Evolutionary conservation across 345 rosid species (phyloP), one percentile per base, ranked within the genome.

Genomic region (Gossypium raimondii): DNA sequence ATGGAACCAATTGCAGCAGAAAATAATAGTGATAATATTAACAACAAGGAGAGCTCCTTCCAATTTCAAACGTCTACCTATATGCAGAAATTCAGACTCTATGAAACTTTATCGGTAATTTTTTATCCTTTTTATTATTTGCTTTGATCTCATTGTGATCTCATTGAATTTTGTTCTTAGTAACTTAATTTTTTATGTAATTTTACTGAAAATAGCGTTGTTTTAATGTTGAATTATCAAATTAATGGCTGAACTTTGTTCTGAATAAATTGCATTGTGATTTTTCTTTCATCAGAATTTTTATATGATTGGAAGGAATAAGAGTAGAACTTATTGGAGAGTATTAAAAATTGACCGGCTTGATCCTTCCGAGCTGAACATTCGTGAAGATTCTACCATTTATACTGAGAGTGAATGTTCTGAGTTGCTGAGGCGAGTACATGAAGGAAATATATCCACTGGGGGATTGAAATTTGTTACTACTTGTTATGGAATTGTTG

Each of bases 391-490:
- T 82, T 77, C 97, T 20, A 87, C 97, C 61, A 84, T 85, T 0
- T 95, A 95, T 70, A 79, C 92, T 0, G 91, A 91, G 76, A 69
- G 80, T 4, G 89, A 95, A 81, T 91, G 97, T 70, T 86, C 84
- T 43, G 97, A 93, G 71, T 75, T 95, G 77, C 81, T 95, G 50
- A 88, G 87, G 79, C 92, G 97, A 79, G 86, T 95, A 79, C 89
- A 93, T 16, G 98, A 95, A 82, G 99, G 99, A 64, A 95, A 95
- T 85, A 85, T 73, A 76, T 81, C 93, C 9, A 95, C 98, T 0
- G 99, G 99, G 25, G 99, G 99, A 52, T 85, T 95, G 16, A 90
- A 88, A 79, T 88, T 93, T 67, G 89, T 95, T 11, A 86, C 98
- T 12, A 79, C 86, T 73, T 95, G 97, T 79, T 95, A 91, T 78